Conservation (phyloP, 2,329 filamentous ascomycete species). For the Aspergillus fumigatus region DNA sequence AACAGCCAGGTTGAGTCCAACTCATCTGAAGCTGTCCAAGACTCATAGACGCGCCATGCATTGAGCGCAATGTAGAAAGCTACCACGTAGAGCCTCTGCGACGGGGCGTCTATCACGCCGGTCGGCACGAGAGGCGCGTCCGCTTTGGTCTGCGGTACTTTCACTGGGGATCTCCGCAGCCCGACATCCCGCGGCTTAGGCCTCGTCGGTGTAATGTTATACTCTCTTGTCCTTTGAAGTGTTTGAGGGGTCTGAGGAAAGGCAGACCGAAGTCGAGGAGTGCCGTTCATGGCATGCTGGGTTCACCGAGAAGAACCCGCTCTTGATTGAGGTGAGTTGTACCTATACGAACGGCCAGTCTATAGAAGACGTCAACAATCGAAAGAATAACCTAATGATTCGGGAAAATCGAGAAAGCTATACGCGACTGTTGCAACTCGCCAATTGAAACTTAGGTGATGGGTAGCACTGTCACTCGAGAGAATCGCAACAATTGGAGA, state of each 20-base stretch:
- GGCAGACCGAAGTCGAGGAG: conserved; percentile 75
- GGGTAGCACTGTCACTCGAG: background rate
- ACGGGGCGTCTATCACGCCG: conserved; percentile 78
- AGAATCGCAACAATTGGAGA: background rate
- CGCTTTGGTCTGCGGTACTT: conserved; percentile 17
- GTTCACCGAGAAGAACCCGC: conserved; percentile 17
- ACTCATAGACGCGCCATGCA: conserved; percentile 85
- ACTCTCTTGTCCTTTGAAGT: conserved; percentile 34
- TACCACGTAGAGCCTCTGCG: conserved; percentile 81
- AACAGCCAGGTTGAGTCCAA: conserved; percentile 86
- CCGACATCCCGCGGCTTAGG: conserved; percentile 20
- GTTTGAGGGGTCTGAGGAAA: conserved; percentile 70
- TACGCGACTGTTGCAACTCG: background rate
- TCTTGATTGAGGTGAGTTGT: conserved; percentile 1
- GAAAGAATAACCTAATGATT: background rate
- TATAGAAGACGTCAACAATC: background rate
- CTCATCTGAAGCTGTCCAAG: conserved; percentile 72
- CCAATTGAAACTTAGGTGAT: background rate
- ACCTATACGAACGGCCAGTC: conserved; percentile 1
- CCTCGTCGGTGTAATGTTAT: conserved; percentile 24
- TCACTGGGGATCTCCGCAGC: conserved; percentile 20
- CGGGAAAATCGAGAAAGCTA: background rate
- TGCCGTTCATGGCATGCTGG: conserved; percentile 73
- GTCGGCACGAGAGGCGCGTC: conserved; percentile 63
- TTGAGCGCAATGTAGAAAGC: conserved; percentile 72